Percentiles rank a stretch among this genome's conserved stretches.
These are phyloP conservation scores for Eleusine indica DNA, from an alignment of 176 grass and related monocot species.

Conservation along the genomic window DNA sequence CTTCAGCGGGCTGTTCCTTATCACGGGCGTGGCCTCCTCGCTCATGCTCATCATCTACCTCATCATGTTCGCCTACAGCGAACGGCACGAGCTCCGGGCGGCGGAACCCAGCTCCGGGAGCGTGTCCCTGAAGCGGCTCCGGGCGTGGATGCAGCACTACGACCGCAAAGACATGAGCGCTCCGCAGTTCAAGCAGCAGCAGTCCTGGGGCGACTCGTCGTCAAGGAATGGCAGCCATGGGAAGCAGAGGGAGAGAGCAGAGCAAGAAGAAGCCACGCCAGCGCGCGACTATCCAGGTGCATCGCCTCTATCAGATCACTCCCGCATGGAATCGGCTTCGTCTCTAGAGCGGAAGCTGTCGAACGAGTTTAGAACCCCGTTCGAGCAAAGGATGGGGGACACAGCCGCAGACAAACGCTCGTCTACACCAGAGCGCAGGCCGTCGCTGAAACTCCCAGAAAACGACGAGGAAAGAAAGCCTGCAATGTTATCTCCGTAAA, in stretches of 20 bases:
- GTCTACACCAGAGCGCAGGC: not conserved
- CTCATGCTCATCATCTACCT: slow-evolving; percentile 51
- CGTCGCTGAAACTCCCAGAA: not conserved
- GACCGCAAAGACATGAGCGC: slow-evolving; percentile 35
- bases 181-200: slow-evolving; percentile 39
- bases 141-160: slow-evolving; percentile 44
- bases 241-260: not conserved
- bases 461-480: not conserved
- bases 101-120: slow-evolving; percentile 6
- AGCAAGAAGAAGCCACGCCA: not conserved
- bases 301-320: not conserved
- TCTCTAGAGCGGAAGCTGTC: not conserved
- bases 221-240: not conserved
- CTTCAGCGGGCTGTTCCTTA: slow-evolving; percentile 73
- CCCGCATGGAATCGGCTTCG: not conserved
- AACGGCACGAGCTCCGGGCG: slow-evolving; percentile 44
- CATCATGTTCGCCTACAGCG: slow-evolving; percentile 53
- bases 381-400: slow-evolving; percentile 1
- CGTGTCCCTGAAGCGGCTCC: slow-evolving; percentile 31
- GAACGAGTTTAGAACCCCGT: not conserved
- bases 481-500: not conserved
- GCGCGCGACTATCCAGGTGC: not conserved
- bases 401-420: not conserved
- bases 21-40: slow-evolving; percentile 45
- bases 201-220: not conserved